A percentile compares a stretch with the other conserved stretches of the same genome.
phyloP scores from a whole-genome alignment of 2,329 filamentous ascomycete species.

The Ceratocystis cacaofunesta region DNA sequence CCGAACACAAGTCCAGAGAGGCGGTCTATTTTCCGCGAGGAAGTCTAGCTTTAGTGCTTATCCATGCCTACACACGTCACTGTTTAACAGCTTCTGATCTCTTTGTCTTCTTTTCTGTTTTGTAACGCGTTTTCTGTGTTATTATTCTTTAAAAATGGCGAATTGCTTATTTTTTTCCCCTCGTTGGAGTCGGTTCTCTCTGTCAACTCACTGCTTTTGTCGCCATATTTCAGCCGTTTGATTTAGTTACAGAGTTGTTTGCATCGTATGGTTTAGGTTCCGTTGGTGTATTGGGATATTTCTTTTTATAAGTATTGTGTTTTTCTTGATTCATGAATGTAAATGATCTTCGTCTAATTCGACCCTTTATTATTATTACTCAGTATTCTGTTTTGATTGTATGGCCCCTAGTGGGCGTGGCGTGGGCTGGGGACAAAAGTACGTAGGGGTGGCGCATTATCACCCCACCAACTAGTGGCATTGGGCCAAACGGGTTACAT shows the following conservation, averaged over 20 bases:
- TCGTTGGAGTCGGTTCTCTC: not conserved
- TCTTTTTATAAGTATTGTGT: not conserved
- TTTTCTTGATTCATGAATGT: not conserved
- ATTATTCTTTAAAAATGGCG: not conserved
- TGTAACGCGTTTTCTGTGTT: not conserved
- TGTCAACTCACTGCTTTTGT: not conserved
- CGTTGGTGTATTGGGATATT: not conserved
- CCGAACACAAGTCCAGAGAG: conserved; percentile 49
- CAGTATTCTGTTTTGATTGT: not conserved
- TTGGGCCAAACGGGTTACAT: too few relatives aligned
- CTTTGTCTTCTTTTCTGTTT: not conserved
- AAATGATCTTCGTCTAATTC: not conserved
- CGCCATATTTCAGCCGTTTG: not conserved
- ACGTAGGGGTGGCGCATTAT: too few relatives aligned
- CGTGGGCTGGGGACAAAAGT: not conserved
- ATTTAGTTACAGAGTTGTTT: not conserved
- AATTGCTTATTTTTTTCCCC: not conserved
- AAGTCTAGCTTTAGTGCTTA: conserved; percentile 34
- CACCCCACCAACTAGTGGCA: too few relatives aligned
- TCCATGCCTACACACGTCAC: not conserved
- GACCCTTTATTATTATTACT: not conserved
- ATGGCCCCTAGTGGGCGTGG: not conserved
- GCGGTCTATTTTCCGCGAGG: conserved; percentile 55
- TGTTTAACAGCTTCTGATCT: not conserved
- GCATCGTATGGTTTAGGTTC: not conserved